Base-by-base conservation (phyloP, 208 protist species). In the Angomonas deanei region DNA sequence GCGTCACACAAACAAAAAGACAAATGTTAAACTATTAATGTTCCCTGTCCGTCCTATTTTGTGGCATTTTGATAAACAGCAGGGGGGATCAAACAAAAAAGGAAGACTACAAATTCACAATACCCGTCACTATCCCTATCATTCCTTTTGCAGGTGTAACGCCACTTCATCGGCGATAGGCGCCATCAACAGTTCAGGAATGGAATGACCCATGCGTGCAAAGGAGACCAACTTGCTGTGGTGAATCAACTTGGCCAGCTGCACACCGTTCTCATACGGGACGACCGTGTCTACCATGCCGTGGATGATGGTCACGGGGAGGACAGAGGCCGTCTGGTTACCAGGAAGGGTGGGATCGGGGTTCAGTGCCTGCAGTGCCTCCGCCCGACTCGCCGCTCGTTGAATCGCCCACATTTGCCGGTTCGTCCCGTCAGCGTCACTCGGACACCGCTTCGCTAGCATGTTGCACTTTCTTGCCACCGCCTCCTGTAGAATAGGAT, bases 181-280 rank as follows among this genome's bases (percentile, higher is more conserved):
- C 3, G 34, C 33, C 21, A 77, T 60, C 24, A 91, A 33, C 39
- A 61, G 70, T 3, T 52, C 30, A 0, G 74, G 82, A 8, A 91
- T 67, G 48, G 69, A 57, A 66, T 93, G 87, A 1, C 79, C 84
- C 21, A 91, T 67, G 19, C 46, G 62, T 4, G 84, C 79, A 60
- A 81, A 86, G n/a, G 91, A 47, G 17, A 93, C 82, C 13, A 93
- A 66, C 70, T 87, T 91, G 23, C 82, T 68, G 11, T 66, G 53
- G 6, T 69, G 70, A 27, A 93, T 62, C 31, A 74, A 6, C 17
- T 74, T 65, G 2, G 79, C 84, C 27, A 90, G 59, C 27, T 73
- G 61, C 61, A 74, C 52, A 17, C 77, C 82, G 65, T 91, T 91
- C 52, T 76, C 64, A 11, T 80, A 72, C 1, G 87, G 87, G 36